Evolutionary conservation across 108 stramenopile genomes (phyloP), one percentile per base, ranked within the genome.

Genomic region (Skeletonema menzelii): DNA sequence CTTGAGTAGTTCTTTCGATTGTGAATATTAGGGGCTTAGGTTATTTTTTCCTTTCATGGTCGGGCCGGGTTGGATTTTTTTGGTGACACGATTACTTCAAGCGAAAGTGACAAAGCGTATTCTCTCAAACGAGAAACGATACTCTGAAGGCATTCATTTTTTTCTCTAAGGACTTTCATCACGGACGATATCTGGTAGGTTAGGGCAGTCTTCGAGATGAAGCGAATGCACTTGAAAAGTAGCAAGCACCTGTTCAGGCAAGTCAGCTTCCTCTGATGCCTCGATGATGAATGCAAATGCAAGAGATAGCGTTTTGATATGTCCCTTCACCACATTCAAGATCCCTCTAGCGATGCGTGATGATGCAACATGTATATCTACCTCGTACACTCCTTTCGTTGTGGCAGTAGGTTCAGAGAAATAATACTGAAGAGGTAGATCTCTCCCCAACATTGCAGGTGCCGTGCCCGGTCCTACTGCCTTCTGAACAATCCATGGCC

Each of bases 281-380:
- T 96, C 96, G 63, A 96, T 90, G 56, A 96, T 93, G 56, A 96
- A 89, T 12, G 90, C 93, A 72, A 96, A 91, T 15, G 91, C 96
- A 68, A 96, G 87, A 27, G 88, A 81, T 28, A 96, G 66, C 10
- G 82, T 64, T 53, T 89, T 91, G 12, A 92, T 89, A 63, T 92
- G 92, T 27, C 91, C 87, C 76, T 89, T 92, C 31, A 96, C 96
- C 8, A 96, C 91, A 75, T 85, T 92, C 67, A 96, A 74, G 61
- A 96, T 95, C 13, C 93, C 92, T 69, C 93, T 91, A 44, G 93
- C 96, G 70, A 94, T 85, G 32, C 82, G 79, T 30, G 89, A 91
- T 8, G 89, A 90, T 38, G 92, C 84, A 11, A 96, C 88, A 28
- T 91, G 89, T 13, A 93, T 84, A 80, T 93, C 92, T 0, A 96